Conservation (phyloP, 495 filamentous ascomycete genomes). For the Penicillium daleae region DNA sequence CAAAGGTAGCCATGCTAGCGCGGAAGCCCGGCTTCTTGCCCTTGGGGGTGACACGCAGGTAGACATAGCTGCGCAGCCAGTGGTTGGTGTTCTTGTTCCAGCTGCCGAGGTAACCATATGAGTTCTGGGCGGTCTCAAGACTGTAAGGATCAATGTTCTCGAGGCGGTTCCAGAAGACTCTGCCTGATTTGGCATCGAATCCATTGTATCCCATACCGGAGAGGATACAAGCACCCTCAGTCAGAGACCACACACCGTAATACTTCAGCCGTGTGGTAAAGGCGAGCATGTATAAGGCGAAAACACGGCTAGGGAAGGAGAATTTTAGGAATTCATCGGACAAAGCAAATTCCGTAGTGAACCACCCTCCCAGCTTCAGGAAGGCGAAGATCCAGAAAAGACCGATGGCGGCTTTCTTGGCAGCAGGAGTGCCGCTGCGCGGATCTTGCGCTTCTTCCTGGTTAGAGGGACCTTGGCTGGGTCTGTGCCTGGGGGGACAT, state of each 20-base stretch:
- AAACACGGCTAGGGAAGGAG: conserved; percentile 71
- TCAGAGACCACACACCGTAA: conserved; percentile 92
- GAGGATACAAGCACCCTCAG: conserved; percentile 93
- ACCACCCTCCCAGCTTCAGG: conserved; percentile 71
- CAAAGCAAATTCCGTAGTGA: conserved; percentile 63
- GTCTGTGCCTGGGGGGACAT: conserved; percentile 76
- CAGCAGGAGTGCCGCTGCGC: conserved; percentile 83
- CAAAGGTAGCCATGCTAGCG: conserved; percentile 91
- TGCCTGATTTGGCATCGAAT: conserved; percentile 78
- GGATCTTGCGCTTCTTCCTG: conserved; percentile 92
- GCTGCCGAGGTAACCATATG: conserved; percentile 79
- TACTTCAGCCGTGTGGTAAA: conserved; percentile 85
- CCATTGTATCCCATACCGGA: conserved; percentile 94
- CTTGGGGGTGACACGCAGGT: conserved; percentile 90
- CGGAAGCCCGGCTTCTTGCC: conserved; percentile 97
- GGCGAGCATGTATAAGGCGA: conserved; percentile 78
- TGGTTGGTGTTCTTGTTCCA: conserved; percentile 99
- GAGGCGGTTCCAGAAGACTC: conserved; percentile 85
- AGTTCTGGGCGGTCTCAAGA: conserved; percentile 89
- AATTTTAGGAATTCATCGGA: conserved; percentile 64
- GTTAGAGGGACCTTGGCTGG: conserved; percentile 80
- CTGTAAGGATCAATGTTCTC: conserved; percentile 82
- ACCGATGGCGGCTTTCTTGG: conserved; percentile 71
- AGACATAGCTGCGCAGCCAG: conserved; percentile 95
- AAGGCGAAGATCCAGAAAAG: conserved; percentile 80